phyloP scores from a whole-genome alignment of 164 flowering plant species.

The Magnolia kwangsiensis region DNA sequence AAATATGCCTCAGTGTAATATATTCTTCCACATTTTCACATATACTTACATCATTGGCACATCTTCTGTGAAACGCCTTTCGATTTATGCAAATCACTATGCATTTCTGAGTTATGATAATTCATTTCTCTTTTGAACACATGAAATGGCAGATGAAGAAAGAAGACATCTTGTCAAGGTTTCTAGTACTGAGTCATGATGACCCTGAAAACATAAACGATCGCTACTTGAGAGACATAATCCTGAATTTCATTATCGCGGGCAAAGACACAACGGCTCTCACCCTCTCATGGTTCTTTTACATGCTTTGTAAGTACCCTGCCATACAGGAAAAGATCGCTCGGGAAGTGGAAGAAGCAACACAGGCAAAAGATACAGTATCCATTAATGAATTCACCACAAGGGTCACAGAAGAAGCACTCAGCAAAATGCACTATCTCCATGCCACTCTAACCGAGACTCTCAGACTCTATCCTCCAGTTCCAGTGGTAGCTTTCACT shows the following conservation, averaged over 20 bases:
- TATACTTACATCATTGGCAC: neutral
- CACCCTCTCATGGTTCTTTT: constrained; percentile 71
- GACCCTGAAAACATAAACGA: constrained; percentile 48
- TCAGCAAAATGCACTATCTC: constrained; percentile 78
- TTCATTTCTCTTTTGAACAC: neutral
- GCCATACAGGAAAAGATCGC: constrained; percentile 50
- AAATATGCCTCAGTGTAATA: too few species aligned
- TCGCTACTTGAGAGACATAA: constrained; percentile 54
- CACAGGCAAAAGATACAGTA: neutral
- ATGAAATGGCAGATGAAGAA: constrained; percentile 12
- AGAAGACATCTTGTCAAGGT: constrained; percentile 64
- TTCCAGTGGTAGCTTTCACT: constrained; percentile 55
- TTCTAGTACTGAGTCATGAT: constrained; percentile 44
- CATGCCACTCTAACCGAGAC: constrained; percentile 83
- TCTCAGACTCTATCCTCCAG: constrained; percentile 79
- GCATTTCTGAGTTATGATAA: neutral
- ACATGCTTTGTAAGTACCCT: constrained; percentile 60
- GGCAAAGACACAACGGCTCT: constrained; percentile 59
- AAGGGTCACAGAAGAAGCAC: constrained; percentile 43
- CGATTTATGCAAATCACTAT: neutral
- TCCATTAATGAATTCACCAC: constrained; percentile 34
- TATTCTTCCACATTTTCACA: too few species aligned
- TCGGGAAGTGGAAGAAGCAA: constrained; percentile 39
- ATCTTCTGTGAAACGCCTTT: neutral
- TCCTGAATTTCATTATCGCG: constrained; percentile 55